phyloP scores from a whole-genome alignment of 1,284 basidiomycete genomes.

The Ceratobasidium sp. region DNA sequence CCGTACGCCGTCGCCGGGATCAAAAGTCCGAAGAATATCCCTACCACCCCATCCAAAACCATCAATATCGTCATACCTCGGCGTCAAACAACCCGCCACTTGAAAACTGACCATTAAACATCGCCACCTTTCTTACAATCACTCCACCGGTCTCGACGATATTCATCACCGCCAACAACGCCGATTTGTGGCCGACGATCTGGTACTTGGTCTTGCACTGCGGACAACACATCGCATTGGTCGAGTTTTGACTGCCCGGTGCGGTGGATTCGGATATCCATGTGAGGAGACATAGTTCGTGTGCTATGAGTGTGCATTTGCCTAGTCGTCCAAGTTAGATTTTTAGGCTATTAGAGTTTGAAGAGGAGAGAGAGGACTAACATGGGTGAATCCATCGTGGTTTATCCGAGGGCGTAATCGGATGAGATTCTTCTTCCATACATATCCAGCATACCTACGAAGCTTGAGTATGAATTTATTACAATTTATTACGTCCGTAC shows the following conservation, averaged over 20 bases:
- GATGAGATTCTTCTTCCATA: slow-evolving; percentile 45
- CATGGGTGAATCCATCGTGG: slow-evolving; percentile 43
- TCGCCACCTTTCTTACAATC: slow-evolving; percentile 39
- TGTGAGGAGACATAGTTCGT: slow-evolving; percentile 41
- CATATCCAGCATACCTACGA: slow-evolving; percentile 42
- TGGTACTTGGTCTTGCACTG: slow-evolving; percentile 42
- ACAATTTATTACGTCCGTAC: background rate
- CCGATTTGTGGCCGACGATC: slow-evolving; percentile 34
- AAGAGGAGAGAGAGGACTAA: background rate
- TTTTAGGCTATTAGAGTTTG: too few relatives aligned
- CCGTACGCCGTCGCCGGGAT: slow-evolving; percentile 42
- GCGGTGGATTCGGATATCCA: slow-evolving; percentile 45
- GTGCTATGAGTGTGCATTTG: slow-evolving; percentile 41
- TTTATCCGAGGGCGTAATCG: slow-evolving; percentile 43
- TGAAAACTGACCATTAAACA: slow-evolving; percentile 36
- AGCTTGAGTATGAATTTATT: background rate
- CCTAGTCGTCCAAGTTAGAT: background rate
- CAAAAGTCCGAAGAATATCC: slow-evolving; percentile 40
- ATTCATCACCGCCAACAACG: slow-evolving; percentile 31
- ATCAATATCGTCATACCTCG: too few relatives aligned
- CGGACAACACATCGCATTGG: slow-evolving; percentile 35
- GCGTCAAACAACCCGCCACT: too few relatives aligned
- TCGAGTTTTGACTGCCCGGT: slow-evolving; percentile 28
- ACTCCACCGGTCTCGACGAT: slow-evolving; percentile 23
- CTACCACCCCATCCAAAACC: background rate